Evolutionary conservation across 352 stramenopile genomes (phyloP), one percentile per base, ranked within the genome.

Genomic region (Paralagenidium karlingii): DNA sequence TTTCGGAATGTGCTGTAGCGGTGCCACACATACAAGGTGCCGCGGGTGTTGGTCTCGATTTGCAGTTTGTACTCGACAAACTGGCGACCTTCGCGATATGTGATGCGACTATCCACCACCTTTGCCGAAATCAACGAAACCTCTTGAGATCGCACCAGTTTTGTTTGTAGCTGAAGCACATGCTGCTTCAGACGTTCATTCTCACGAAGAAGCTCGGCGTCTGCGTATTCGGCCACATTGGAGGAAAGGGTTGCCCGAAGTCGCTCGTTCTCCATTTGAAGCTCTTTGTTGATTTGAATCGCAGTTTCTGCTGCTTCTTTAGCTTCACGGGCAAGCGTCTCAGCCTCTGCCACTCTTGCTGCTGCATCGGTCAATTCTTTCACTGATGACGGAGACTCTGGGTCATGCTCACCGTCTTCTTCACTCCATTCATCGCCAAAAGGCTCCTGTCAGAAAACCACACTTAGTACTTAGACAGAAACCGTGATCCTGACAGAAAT

Each of bases 1-100:
- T 83, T 83, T n/a, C 66, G 66, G 63, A 83, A 83, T 33, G 69
- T 83, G 39, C 63, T 79, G 63, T 83, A 83, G 11, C 69, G 69
- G 43, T 83, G 69, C 69, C 69, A 83, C 47, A 83, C 63, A 29
- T 69, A 77, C 37, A 83, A 30, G 3, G 66, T 81, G 15, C 69
- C 69, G 21, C 66, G 69, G 9, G 57, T 81, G 47, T 81, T 75
- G 0, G 69, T 81, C 52, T 83, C 66, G 43, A 82, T 80, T 43
- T 80, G 66, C 15, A 82, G 48, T 44, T 80, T 80, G 56, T 79
- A 82, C 60, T 82, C 69, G 38, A 83, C 69, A 45, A 80, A 79
- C 40, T 83, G 66, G 1, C 66, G 69, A 3, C 69, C 66, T 51
- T 83, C 63, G 16, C 59, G 58, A 53, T 77, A 79, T 5, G 63